phyloP scores from a whole-genome alignment of 306 rosid genomes.

The Citrullus mucosospermus region DNA sequence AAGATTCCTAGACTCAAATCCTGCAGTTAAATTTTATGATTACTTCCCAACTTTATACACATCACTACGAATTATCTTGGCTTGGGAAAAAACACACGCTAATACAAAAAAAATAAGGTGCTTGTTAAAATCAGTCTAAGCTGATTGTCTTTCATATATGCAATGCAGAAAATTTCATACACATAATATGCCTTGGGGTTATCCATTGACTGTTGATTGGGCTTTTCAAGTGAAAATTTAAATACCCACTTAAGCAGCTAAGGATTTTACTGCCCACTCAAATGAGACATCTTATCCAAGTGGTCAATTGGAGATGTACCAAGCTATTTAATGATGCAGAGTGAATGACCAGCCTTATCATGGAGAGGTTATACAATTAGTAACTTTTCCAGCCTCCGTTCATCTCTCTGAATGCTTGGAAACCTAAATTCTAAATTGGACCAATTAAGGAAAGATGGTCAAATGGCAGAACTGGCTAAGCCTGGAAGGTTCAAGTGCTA shows the following conservation, averaged over 20 bases:
- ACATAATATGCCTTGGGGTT: conserved; percentile 6
- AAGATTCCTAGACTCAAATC: conserved; percentile 78
- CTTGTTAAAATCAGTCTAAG: conserved; percentile 19
- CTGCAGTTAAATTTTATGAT: conserved; percentile 74
- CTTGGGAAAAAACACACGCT: conserved; percentile 12
- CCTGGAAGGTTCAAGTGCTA: not conserved
- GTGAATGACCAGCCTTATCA: not conserved
- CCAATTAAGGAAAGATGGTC: not conserved
- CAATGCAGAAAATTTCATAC: conserved; percentile 14
- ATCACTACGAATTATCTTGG: conserved; percentile 24
- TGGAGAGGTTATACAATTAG: not conserved
- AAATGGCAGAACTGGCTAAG: not conserved
- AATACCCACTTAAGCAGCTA: not conserved
- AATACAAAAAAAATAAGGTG: conserved; percentile 23
- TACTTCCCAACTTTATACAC: conserved; percentile 43
- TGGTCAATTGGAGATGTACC: not conserved
- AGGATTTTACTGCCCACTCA: not conserved
- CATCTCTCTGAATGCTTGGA: not conserved
- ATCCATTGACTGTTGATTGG: not conserved
- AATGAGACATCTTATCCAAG: not conserved
- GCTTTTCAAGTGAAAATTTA: not conserved
- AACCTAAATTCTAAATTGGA: not conserved
- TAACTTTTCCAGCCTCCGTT: not conserved
- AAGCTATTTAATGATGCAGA: not conserved
- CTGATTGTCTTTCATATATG: not conserved